Base-by-base conservation (phyloP, 495 filamentous ascomycete genomes). In the Neurospora intermedia region DNA sequence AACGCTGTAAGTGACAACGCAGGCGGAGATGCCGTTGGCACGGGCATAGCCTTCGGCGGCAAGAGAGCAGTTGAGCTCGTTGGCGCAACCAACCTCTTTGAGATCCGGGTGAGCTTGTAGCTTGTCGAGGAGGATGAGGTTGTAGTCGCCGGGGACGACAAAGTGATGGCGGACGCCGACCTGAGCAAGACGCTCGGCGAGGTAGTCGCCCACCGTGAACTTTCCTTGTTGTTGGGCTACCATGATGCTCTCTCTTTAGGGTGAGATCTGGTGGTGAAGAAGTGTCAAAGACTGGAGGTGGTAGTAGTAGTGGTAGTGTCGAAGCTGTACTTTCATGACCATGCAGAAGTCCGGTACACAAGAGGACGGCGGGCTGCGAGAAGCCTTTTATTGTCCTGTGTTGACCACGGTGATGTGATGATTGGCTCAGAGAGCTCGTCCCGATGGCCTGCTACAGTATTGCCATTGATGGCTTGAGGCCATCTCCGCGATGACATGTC, bases 1-100 rank as follows among this genome's bases (percentile, higher is more conserved):
- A 43, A 93, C 91, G 42, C 91, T 91, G 74, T 91, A 93, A 3
- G 91, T 93, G 40, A 92, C 94, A 54, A 93, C 84, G 69, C 93
- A 80, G 8, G 90, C 91, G 15, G 86, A 85, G 1, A 92, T 83
- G 9, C 91, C 91, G 72, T 91, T 91, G 71, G 93, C 84, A 69
- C 92, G 84, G 20, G 90, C 90, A 77, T 93, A 93, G 7, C 91
- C 91, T 82, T 94, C 91, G 20, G 91, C 89, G 27, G 91, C 91
- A 75, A 93, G 92, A 39, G 86, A 89, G 39, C 90, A 90, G 80
- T 94, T 93, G 72, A 94, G 86, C 78, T 93, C 91, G 76, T 93
- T 93, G 74, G 87, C 88, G 80, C 90, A 93, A 71, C 91, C 91
- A 43, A 92, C 85, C 89, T 75, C 73, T 18, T 23, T 71, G 89